Conservation (phyloP, 768 basidiomycete genomes). For the Suillus brevipes region DNA sequence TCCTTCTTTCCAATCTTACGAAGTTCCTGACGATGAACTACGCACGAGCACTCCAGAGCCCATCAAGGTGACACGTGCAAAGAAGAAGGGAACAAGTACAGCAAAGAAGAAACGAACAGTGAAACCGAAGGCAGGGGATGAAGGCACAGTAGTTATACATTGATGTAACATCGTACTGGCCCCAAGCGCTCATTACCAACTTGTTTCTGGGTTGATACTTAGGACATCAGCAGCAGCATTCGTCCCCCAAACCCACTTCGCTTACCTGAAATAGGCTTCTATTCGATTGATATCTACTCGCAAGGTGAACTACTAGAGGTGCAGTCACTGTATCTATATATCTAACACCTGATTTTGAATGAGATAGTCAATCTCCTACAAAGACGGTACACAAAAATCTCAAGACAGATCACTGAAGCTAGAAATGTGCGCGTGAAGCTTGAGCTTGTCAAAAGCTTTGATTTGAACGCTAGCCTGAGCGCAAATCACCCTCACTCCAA, state of each 20-base stretch:
- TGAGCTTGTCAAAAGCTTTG: too few relatives aligned
- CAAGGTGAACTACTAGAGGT: neutral
- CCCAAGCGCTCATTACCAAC: neutral
- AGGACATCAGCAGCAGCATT: neutral
- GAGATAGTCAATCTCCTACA: too few relatives aligned
- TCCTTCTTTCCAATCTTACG: conserved; percentile 53
- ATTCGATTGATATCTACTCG: neutral
- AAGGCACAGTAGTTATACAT: neutral
- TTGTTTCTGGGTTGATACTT: neutral
- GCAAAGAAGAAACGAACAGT: conserved; percentile 69
- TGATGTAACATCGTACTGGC: neutral
- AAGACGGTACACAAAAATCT: too few relatives aligned
- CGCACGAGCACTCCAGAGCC: conserved; percentile 63
- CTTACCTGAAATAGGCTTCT: neutral
- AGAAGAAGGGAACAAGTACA: conserved; percentile 54
- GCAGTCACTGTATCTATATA: neutral
- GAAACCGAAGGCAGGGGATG: conserved; percentile 16
- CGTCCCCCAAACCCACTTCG: neutral
- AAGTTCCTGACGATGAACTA: conserved; percentile 46
- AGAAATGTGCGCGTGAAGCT: too few relatives aligned
- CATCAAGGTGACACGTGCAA: conserved; percentile 72
- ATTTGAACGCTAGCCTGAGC: too few relatives aligned
- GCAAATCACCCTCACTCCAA: too few relatives aligned
- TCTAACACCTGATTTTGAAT: neutral
- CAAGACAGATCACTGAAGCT: too few relatives aligned